Evolutionary conservation across 179 eudicot genomes (phyloP).

Genomic region (Beta lomatogona): DNA sequence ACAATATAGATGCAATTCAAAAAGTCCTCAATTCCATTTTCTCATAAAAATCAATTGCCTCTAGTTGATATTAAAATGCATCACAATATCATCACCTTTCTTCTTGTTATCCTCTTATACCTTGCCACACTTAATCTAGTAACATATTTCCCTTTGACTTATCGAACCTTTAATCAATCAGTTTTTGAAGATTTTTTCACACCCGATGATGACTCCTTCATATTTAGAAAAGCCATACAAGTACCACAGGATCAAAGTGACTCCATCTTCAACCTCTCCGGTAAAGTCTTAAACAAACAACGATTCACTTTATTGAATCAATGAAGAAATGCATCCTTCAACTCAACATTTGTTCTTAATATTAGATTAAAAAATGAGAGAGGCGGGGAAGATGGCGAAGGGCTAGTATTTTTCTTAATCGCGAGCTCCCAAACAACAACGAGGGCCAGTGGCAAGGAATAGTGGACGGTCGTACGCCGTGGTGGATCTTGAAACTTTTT

Average conservation of each 20-base stretch:
- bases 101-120: too few species aligned
- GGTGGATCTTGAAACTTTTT: background rate
- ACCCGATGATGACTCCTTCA: background rate
- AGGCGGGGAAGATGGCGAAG: conserved; percentile 21
- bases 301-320: conserved; percentile 24
- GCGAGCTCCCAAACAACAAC: conserved; percentile 26
- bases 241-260: conserved; percentile 17
- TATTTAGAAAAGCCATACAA: conserved; percentile 23
- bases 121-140: background rate
- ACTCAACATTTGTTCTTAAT: conserved; percentile 35
- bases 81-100: background rate
- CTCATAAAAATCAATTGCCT: too few species aligned
- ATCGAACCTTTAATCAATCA: background rate
- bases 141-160: background rate
- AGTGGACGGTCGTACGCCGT: conserved; percentile 31
- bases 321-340: conserved; percentile 27
- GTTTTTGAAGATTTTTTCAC: background rate
- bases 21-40: background rate
- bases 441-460: conserved; percentile 40
- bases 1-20: too few species aligned
- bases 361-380: conserved; percentile 12
- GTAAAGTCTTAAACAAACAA: conserved; percentile 18
- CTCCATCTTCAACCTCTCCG: background rate
- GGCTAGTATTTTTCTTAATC: conserved; percentile 36
- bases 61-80: background rate